Base-by-base conservation (phyloP, 2,329 filamentous ascomycete genomes). In the Ophiostoma sp. region DNA sequence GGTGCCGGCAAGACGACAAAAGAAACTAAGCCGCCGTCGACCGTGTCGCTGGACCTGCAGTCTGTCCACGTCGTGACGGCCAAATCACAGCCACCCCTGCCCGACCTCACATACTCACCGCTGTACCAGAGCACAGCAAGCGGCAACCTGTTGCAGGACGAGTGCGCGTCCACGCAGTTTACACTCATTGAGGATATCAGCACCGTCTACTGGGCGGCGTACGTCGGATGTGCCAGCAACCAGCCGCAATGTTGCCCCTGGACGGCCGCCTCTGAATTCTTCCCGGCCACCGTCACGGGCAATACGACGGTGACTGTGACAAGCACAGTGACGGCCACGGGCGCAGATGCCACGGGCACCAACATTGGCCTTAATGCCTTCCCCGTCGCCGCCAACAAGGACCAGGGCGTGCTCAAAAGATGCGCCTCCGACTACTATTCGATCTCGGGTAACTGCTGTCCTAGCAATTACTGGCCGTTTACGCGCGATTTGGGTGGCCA, bases 401-500 rank as follows among this genome's bases (percentile, higher is more conserved):
- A 69, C 59, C 69, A 74, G n/a, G 52, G 66, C 9, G 48, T 72
- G 5, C 71, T 79, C 9, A 61, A 68, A 15, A 69, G 42, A 4
- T 79, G 78, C 50, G 76, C 78, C 7, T 74, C 76, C 3, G 78
- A 79, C 71, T 80, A 79, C 73, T 78, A 78, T 71, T 78, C 77
- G 33, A 75, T 79, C 15, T 77, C 77, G 3, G 78, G 78, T 4
- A 71, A 69, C 6, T 79, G 79, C 72, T 79, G 78, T 64, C 79
- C 79, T 22, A 78, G 76, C 39, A 75, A 77, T 33, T 79, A 77
- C 63, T 78, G 75, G 74, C 78, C 77, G 2, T 80, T 78, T 45
- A 79, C 78, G 0, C 73, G 64, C 19, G 72, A 55, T n/a, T 70
- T 80, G 2, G 78, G 78, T 19, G 78, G 79, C 39, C 74, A 78